Base-by-base conservation (phyloP, 1,139 yeast species). In the Saccharomycopsis hybrid region DNA sequence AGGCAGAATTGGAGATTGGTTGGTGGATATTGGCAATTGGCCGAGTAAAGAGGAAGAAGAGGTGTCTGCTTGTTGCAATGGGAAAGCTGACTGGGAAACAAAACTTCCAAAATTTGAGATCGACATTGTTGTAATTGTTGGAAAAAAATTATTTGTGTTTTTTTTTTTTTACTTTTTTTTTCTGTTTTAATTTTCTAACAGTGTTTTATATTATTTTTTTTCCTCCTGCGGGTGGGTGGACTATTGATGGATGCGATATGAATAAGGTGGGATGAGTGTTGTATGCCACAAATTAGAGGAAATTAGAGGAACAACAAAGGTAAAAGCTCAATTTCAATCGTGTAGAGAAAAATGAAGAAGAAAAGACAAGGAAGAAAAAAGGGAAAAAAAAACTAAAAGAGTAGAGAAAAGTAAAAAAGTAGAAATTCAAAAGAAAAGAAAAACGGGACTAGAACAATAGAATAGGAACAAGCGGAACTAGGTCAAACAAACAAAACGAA, bases 1-100 rank as follows among this genome's bases (percentile, higher is more conserved):
- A 5, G 30, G 40, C 28, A 32, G 41, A 29, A 31, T 18, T 27
- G 42, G 50, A 13, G 50, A 44, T 27, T 32, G 46, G 40, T 7
- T 27, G 28, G 25, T 31, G 41, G 33, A 33, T 32, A 41, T 43
- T 41, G 38, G 50, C 33, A 43, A 47, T 40, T 47, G 37, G 41
- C 45, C 36, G 13, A 42, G 43, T 38, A 44, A 32, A 25, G 47
- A 44, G 11, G 47, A n/a, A 8, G 46, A 43, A 18, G 32, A 29
- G 35, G 25, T 31, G 28, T 29, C 35, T 40, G 46, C 13, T 30
- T 31, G n/a, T 7, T 9, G 35, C 25, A 28, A 36, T 24, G 29
- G 29, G 24, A 31, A 42, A 42, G 28, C 30, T 30, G 27, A 40
- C 31, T 33, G 38, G 5, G 45, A 40, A 5, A 11, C 32, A 33